phyloP scores from a whole-genome alignment of 2,329 filamentous ascomycete genomes.

The Myriangium duriaei region DNA sequence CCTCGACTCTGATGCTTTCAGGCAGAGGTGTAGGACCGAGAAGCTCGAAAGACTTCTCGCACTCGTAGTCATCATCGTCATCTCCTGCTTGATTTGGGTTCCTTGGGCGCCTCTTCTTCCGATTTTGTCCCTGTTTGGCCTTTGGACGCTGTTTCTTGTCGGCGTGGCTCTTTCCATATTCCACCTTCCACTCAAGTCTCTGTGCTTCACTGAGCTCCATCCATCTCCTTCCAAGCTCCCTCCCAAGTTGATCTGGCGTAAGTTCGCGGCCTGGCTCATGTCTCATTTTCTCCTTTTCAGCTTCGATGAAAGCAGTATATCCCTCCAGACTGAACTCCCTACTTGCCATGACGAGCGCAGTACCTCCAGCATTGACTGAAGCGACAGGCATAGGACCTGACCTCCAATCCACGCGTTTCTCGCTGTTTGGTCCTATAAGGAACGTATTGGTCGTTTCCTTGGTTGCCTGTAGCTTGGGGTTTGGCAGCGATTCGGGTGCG shows the following conservation, averaged over 20 bases:
- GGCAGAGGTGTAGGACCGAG: neutral
- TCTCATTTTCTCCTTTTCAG: neutral
- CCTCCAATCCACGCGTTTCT: neutral
- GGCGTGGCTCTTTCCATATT: neutral
- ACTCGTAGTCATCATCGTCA: neutral
- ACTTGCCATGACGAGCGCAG: neutral
- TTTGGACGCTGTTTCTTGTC: neutral
- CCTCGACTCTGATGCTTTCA: constrained; percentile 10
- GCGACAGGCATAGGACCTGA: neutral
- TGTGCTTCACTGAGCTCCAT: neutral
- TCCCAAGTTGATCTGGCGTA: neutral
- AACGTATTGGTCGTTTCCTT: neutral
- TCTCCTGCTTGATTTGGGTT: neutral
- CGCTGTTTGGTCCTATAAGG: neutral
- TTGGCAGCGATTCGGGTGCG: no score
- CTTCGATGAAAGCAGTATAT: neutral
- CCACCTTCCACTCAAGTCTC: neutral
- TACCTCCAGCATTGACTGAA: neutral
- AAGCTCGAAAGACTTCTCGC: neutral
- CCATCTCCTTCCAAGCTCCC: neutral
- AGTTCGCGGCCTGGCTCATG: neutral
- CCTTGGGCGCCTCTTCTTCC: neutral
- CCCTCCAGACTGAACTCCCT: neutral
- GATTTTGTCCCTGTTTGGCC: neutral
- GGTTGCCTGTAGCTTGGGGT: no score